Conservation (phyloP, 768 basidiomycete species). For the Candolleomyces efflorescens region DNA sequence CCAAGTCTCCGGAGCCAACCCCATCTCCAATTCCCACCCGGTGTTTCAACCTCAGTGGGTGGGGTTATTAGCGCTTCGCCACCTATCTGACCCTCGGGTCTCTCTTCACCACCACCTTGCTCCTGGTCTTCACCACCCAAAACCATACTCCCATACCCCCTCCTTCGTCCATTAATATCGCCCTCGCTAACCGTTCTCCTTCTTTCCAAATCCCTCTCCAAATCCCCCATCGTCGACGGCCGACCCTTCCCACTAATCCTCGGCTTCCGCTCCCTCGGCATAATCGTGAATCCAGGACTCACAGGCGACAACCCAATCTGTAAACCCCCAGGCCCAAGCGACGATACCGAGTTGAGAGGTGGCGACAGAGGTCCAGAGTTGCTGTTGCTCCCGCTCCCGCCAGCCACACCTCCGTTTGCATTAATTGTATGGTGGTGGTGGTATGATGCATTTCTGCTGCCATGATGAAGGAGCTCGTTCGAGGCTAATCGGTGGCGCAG, state of each 20-base stretch:
- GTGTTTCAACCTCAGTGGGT: background rate
- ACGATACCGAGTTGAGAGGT: conserved; percentile 33
- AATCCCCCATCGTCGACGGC: conserved; percentile 4
- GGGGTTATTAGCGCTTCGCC: background rate
- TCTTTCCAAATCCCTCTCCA: conserved; percentile 20
- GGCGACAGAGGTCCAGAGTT: conserved; percentile 17
- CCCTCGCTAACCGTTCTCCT: conserved; percentile 54
- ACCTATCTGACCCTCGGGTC: background rate
- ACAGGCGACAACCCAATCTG: conserved; percentile 73
- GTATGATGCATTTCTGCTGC: background rate
- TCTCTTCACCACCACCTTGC: background rate
- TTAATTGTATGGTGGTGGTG: background rate
- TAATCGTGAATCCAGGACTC: conserved; percentile 74
- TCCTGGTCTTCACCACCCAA: background rate
- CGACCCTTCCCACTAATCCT: conserved; percentile 32
- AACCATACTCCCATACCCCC: conserved; percentile 3
- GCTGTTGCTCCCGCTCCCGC: background rate
- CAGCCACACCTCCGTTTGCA: background rate
- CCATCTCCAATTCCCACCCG: background rate
- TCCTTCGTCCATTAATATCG: conserved; percentile 22
- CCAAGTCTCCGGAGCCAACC: background rate
- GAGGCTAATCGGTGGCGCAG: background rate
- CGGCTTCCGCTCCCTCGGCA: conserved; percentile 50
- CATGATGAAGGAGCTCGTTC: background rate
- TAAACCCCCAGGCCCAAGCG: conserved; percentile 47